These are phyloP conservation scores for Microbotryomycetes sp. DNA, from an alignment of 1,284 basidiomycete species.

Conservation along the genomic window DNA sequence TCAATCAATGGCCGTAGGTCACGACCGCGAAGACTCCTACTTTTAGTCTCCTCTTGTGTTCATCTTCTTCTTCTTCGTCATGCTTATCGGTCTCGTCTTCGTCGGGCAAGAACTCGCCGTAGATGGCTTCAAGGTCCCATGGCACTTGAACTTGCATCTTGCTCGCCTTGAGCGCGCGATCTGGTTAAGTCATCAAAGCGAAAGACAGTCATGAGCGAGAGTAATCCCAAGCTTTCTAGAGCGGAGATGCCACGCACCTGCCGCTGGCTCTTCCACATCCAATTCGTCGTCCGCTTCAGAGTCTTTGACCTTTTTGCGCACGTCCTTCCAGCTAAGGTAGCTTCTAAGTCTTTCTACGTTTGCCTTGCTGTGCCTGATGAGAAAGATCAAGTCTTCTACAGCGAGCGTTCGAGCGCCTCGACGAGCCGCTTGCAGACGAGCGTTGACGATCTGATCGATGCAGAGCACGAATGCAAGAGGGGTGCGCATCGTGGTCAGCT, in stretches of 20 bases:
- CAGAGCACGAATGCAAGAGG: too few relatives aligned
- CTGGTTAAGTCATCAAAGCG: constrained; percentile 3
- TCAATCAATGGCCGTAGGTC: too few relatives aligned
- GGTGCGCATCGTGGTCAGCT: too few relatives aligned
- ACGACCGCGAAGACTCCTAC: constrained; percentile 40
- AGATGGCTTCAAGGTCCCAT: constrained; percentile 91
- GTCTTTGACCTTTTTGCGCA: constrained; percentile 90
- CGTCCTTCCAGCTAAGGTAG: constrained; percentile 97
- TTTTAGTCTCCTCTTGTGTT: constrained; percentile 77
- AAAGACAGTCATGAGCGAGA: constrained; percentile 21
- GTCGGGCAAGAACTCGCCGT: constrained; percentile 67
- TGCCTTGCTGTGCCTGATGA: constrained; percentile 87
- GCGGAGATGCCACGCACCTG: constrained; percentile 45
- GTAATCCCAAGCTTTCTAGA: constrained; percentile 18
- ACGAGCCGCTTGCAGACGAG: constrained; percentile 69
- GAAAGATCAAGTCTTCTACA: constrained; percentile 91
- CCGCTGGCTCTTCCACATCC: constrained; percentile 56
- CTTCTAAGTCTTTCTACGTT: constrained; percentile 89
- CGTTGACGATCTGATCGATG: constrained; percentile 69
- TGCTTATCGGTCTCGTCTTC: constrained; percentile 66
- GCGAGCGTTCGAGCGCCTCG: constrained; percentile 77
- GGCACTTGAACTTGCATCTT: constrained; percentile 92
- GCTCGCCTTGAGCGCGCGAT: constrained; percentile 67
- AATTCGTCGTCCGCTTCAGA: constrained; percentile 14
- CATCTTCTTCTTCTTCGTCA: constrained; percentile 88